phyloP scores from a whole-genome alignment of 352 stramenopile species.

The Globisporangium spiculum region DNA sequence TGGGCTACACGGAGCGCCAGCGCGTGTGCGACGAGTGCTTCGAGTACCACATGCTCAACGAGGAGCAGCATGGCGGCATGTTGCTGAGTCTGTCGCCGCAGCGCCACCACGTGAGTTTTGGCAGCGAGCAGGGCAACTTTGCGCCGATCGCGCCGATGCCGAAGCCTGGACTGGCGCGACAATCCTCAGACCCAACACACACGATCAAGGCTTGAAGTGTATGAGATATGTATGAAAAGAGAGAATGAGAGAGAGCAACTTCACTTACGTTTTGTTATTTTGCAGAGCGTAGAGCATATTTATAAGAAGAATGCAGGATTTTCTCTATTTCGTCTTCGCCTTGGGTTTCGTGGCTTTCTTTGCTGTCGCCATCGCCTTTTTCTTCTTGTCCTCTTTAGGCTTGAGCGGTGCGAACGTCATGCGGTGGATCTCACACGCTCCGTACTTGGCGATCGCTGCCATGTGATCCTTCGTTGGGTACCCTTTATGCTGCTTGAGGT shows the following conservation, averaged over 20 bases:
- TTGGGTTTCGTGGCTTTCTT: constrained; percentile 12
- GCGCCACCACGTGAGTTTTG: constrained; percentile 14
- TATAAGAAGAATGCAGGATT: neutral
- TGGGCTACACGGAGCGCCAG: constrained; percentile 73
- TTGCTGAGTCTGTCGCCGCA: constrained; percentile 27
- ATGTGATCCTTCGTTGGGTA: constrained; percentile 95
- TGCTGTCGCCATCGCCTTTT: constrained; percentile 11
- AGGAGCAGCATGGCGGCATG: constrained; percentile 13
- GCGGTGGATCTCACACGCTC: constrained; percentile 93
- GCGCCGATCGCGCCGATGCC: constrained; percentile 18
- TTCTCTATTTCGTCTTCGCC: constrained; percentile 6
- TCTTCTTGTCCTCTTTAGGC: constrained; percentile 37
- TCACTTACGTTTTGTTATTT: constrained; percentile 1
- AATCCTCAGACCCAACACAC: neutral
- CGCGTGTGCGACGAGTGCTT: constrained; percentile 87
- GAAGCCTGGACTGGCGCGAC: neutral
- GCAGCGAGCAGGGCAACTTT: constrained; percentile 8
- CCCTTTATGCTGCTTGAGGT: constrained; percentile 96
- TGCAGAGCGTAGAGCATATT: constrained; percentile 9
- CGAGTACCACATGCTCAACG: constrained; percentile 44
- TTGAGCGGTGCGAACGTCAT: constrained; percentile 97
- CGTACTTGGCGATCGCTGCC: constrained; percentile 81
- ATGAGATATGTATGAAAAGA: constrained; percentile 2
- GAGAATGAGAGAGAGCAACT: constrained; percentile 1
- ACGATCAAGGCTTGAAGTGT: neutral